These are phyloP conservation scores for Paramecium octaurelia DNA, from an alignment of 73 alveolate species.

Conservation along the genomic window DNA sequence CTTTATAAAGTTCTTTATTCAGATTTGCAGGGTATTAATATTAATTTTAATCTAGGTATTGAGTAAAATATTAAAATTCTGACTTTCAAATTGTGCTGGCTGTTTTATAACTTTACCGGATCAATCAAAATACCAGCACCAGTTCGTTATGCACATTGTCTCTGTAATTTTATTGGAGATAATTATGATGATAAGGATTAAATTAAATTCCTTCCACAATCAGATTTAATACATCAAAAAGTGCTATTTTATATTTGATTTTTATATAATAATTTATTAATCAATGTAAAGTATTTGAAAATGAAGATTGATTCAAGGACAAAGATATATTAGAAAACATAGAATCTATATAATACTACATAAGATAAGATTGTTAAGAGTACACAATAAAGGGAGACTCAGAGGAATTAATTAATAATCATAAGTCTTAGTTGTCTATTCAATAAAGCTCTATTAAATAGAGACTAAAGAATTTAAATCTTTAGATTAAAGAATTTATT, in stretches of 20 bases:
- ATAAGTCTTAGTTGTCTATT: too few relatives aligned
- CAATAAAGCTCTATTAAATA: too few relatives aligned
- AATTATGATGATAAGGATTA: conserved; percentile 42
- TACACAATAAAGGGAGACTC: too few relatives aligned
- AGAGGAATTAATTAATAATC: too few relatives aligned
- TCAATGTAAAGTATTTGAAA: background rate
- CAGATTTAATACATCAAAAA: background rate
- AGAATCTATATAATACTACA: too few relatives aligned
- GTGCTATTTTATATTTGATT: conserved; percentile 6
- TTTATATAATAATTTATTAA: background rate
- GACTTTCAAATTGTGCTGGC: conserved; percentile 84
- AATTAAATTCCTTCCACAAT: background rate
- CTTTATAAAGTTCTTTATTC: conserved; percentile 66
- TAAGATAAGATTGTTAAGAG: too few relatives aligned
- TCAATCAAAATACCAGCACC: conserved; percentile 93
- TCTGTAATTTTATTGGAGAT: conserved; percentile 83
- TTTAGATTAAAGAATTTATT: too few relatives aligned
- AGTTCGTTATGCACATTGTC: conserved; percentile 90
- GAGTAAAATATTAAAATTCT: conserved; percentile 69
- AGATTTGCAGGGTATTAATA: conserved; percentile 29
- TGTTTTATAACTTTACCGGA: conserved; percentile 93
- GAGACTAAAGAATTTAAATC: too few relatives aligned
- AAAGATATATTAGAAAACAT: background rate
- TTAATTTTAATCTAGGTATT: background rate
- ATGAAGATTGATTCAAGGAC: background rate